These are phyloP conservation scores for Calonectria pauciramosa DNA, from an alignment of 2,329 filamentous ascomycete genomes.

Conservation along the genomic window DNA sequence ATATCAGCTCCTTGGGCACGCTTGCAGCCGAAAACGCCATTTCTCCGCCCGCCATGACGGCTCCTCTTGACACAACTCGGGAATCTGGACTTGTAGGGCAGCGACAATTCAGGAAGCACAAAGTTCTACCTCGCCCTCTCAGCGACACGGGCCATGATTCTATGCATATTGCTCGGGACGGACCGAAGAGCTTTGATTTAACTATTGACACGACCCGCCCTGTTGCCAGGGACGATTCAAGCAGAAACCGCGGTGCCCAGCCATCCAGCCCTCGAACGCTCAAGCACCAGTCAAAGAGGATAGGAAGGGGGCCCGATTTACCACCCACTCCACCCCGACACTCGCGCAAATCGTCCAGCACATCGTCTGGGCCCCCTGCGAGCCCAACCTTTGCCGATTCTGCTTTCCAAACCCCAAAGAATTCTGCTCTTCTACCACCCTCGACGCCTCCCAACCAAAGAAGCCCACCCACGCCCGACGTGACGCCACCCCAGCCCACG, in stretches of 20 bases:
- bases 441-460: constrained; percentile 74
- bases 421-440: constrained; percentile 57
- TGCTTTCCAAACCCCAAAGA: constrained; percentile 55
- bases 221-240: constrained; percentile 25
- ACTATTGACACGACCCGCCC: constrained; percentile 47
- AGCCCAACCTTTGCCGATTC: constrained; percentile 57
- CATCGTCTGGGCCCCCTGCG: constrained; percentile 59
- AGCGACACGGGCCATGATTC: constrained; percentile 43
- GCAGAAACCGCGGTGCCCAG: constrained; percentile 46
- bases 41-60: constrained; percentile 51
- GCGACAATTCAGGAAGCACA: constrained; percentile 62
- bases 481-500: constrained; percentile 74
- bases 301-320: constrained; percentile 62
- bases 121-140: constrained; percentile 56
- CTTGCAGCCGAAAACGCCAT: constrained; percentile 45
- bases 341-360: constrained; percentile 69
- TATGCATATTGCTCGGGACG: constrained; percentile 39
- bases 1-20: constrained; percentile 39
- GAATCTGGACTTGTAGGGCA: constrained; percentile 47
- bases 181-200: constrained; percentile 40
- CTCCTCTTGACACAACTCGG: constrained; percentile 46
- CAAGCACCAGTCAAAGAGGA: constrained; percentile 58
- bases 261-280: constrained; percentile 55
- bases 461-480: constrained; percentile 81
- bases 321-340: constrained; percentile 76